A percentile compares a stretch with the other conserved stretches of the same genome.
These are phyloP conservation scores for Lichina pygmaea DNA, from an alignment of 495 filamentous ascomycete genomes.

Conservation along the genomic window DNA sequence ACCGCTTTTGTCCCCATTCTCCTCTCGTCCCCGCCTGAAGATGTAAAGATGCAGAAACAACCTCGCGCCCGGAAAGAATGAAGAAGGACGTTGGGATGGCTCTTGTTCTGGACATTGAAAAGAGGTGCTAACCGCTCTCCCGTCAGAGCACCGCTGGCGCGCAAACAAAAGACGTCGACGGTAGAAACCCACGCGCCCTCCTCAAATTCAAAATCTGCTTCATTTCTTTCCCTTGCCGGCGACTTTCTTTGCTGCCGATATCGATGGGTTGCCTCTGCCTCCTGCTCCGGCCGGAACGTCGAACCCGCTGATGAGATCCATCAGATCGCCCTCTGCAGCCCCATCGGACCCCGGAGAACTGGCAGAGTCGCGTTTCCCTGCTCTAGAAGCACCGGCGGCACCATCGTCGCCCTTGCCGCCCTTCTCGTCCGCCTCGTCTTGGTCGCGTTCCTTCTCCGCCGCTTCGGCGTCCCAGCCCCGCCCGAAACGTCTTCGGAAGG, in stretches of 20 bases:
- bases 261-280: not conserved
- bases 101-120: too few species aligned
- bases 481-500: conserved; percentile 67
- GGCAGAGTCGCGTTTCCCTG: not conserved
- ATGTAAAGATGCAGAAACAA: too few species aligned
- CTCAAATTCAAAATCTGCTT: too few species aligned
- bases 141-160: too few species aligned
- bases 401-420: not conserved
- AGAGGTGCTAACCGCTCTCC: too few species aligned
- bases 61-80: too few species aligned
- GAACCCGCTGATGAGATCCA: not conserved
- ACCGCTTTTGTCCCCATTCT: too few species aligned
- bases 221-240: too few species aligned
- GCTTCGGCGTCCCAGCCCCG: conserved; percentile 44
- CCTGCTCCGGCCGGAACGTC: not conserved
- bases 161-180: too few species aligned
- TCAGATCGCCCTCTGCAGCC: not conserved
- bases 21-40: too few species aligned
- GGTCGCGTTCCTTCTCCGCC: not conserved
- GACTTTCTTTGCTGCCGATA: not conserved
- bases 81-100: too few species aligned
- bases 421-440: not conserved
- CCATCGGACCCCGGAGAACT: not conserved
- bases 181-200: too few species aligned
- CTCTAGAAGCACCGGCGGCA: not conserved